Evolutionary conservation across 495 filamentous ascomycete genomes (phyloP).

Genomic region (Immersiella caudata): DNA sequence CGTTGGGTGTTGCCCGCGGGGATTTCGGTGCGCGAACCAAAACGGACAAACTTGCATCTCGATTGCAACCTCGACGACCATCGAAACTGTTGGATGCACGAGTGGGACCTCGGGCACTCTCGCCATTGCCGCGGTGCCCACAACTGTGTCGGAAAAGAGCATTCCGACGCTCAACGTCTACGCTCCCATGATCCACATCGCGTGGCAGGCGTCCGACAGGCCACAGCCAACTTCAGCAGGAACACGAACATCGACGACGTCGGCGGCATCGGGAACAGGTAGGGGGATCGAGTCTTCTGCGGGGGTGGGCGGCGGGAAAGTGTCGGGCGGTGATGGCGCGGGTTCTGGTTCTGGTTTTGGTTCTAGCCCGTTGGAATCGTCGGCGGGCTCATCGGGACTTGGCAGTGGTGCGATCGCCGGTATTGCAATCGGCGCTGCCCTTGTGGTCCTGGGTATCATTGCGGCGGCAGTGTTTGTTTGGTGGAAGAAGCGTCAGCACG

Average conservation of each 20-base stretch:
- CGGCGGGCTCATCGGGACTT: background rate
- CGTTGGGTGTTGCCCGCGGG: conserved; percentile 38
- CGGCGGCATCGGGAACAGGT: background rate
- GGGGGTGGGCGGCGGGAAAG: background rate
- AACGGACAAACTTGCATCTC: conserved; percentile 36
- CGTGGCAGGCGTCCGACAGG: conserved; percentile 30
- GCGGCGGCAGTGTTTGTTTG: conserved; percentile 23
- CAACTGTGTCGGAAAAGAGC: background rate
- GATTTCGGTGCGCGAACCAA: conserved; percentile 30
- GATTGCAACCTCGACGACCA: conserved; percentile 13
- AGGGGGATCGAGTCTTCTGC: background rate
- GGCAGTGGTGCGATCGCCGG: conserved; percentile 27
- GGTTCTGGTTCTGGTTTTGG: background rate
- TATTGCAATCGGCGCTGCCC: conserved; percentile 24
- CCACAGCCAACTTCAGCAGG: background rate
- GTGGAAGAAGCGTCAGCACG: conserved; percentile 19
- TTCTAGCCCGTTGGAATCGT: background rate
- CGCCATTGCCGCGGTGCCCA: conserved; percentile 25
- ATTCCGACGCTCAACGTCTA: conserved; percentile 22
- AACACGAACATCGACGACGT: background rate
- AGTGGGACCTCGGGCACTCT: conserved; percentile 18
- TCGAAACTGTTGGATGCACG: conserved; percentile 27
- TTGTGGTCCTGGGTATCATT: conserved; percentile 21
- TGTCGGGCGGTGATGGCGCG: background rate
- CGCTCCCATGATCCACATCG: conserved; percentile 40